Evolutionary conservation across 2,329 filamentous ascomycete genomes (phyloP).

Genomic region (Lasiodiplodia hormozganensis): DNA sequence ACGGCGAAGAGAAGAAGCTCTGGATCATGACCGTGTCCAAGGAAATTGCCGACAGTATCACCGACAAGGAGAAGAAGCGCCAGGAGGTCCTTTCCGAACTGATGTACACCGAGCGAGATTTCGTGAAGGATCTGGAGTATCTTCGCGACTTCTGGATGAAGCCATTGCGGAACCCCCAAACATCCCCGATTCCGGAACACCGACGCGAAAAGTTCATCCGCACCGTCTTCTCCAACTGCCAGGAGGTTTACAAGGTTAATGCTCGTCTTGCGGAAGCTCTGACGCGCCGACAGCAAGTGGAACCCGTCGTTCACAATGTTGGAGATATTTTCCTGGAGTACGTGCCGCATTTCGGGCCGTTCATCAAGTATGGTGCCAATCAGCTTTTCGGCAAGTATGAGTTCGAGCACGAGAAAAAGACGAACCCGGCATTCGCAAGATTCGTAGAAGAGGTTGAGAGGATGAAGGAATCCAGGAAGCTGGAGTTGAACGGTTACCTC

Average conservation of each 20-base stretch:
- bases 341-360: slow-evolving; percentile 91
- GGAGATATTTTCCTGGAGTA: slow-evolving; percentile 95
- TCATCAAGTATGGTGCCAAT: slow-evolving; percentile 94
- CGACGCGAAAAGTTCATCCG: slow-evolving; percentile 89
- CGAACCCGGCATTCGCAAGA: slow-evolving; percentile 82
- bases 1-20: slow-evolving; percentile 94
- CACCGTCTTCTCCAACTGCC: slow-evolving; percentile 94
- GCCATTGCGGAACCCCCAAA: slow-evolving; percentile 72
- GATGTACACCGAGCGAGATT: slow-evolving; percentile 98
- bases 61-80: slow-evolving; percentile 92
- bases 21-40: slow-evolving; percentile 99
- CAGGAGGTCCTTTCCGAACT: slow-evolving; percentile 98
- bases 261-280: slow-evolving; percentile 86
- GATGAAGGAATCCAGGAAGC: slow-evolving; percentile 92
- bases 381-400: slow-evolving; percentile 97
- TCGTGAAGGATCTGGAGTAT: slow-evolving; percentile 98
- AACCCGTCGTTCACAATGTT: slow-evolving; percentile 84
- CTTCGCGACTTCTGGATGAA: slow-evolving; percentile 98
- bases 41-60: slow-evolving; percentile 88
- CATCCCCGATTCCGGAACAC: slow-evolving; percentile 87
- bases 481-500: slow-evolving; percentile 95
- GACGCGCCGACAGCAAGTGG: slow-evolving; percentile 88
- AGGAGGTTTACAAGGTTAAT: slow-evolving; percentile 93
- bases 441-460: slow-evolving; percentile 97
- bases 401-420: slow-evolving; percentile 92